Evolutionary conservation across 768 basidiomycete species (phyloP), one percentile per base, ranked within the genome.

Genomic region (Xerocomellus chrysenteron): DNA sequence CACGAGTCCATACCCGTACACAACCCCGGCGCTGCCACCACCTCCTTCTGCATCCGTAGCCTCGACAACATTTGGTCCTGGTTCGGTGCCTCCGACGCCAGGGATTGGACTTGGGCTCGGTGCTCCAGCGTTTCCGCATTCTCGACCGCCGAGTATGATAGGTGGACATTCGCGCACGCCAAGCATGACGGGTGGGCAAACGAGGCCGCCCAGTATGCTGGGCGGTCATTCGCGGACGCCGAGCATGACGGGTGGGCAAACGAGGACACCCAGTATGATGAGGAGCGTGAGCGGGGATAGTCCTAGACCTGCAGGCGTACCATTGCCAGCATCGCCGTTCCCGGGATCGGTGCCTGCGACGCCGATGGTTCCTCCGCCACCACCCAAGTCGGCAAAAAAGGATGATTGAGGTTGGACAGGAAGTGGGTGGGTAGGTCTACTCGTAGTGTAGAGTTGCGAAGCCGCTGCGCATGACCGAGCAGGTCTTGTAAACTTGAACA

Each of bases 61-160:
- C 63, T 36, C 78, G 73, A 58, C 54, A 60, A 13, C 67, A 66
- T 43, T 55, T 50, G 55, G 75, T 72, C 14, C 78, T 75, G 2
- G 65, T 36, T 61, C 63, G 12, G 57, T 62, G 11, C 63, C 69
- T 1, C 54, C 68, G 10, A 65, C 69, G 9, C 70, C 72, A 1
- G 72, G 62, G 2, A 52, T 67, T 52, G 72, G 72, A 10, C 57
- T 71, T 1, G 72, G 73, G 1, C 45, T 72, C 8, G 72, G 72
- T 1, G 47, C 60, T n/a, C 52, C 72, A 0, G 1, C 59, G 6
- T 64, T 72, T 65, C 21, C 57, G 24, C 64, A 57, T 1, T 45
- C 58, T 11, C 48, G 54, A 5, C n/a, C 65, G 2, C 50, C 69
- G 35, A 66, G 51, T 37, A 13, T 58, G 50, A 30, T 56, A 35